These are phyloP conservation scores for Yamadazyma spencermartinsiae DNA, from an alignment of 1,139 yeast genomes.

Conservation along the genomic window DNA sequence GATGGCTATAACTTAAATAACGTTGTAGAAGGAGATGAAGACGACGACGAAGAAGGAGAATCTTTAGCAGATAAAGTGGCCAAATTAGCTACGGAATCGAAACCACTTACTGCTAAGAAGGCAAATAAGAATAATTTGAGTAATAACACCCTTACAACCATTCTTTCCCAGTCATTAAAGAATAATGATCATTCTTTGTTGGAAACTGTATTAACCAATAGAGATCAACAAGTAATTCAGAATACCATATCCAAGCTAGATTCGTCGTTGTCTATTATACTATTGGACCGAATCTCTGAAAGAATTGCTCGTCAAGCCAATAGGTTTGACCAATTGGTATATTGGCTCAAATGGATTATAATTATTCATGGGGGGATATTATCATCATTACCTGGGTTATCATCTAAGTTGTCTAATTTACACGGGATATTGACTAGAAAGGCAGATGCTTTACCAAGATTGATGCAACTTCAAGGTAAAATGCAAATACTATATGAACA, in stretches of 20 bases:
- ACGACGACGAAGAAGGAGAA: slow-evolving; percentile 37
- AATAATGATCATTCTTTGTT: slow-evolving; percentile 70
- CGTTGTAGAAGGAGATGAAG: slow-evolving; percentile 44
- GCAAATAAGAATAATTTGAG: slow-evolving; percentile 25
- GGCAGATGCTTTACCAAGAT: slow-evolving; percentile 72
- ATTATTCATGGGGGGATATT: slow-evolving; percentile 85
- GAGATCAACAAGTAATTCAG: slow-evolving; percentile 73
- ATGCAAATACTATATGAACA: slow-evolving; percentile 72
- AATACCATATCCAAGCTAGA: slow-evolving; percentile 70
- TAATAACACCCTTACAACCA: slow-evolving; percentile 58
- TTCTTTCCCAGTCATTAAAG: slow-evolving; percentile 68
- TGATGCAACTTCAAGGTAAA: slow-evolving; percentile 82
- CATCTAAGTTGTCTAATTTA: slow-evolving; percentile 67
- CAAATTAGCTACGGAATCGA: slow-evolving; percentile 36
- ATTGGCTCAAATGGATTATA: slow-evolving; percentile 93
- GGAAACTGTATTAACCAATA: slow-evolving; percentile 77
- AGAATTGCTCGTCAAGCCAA: slow-evolving; percentile 65
- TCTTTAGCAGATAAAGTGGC: slow-evolving; percentile 65
- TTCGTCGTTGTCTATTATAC: slow-evolving; percentile 68
- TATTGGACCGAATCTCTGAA: slow-evolving; percentile 83
- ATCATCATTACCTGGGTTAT: slow-evolving; percentile 68
- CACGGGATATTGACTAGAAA: slow-evolving; percentile 76
- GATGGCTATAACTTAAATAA: slow-evolving; percentile 66
- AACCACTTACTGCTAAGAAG: slow-evolving; percentile 25
- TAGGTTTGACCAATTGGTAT: slow-evolving; percentile 72